Evolutionary conservation across 202 grass and related monocot species (phyloP).

Genomic region (Cymbopogon flexuosus): DNA sequence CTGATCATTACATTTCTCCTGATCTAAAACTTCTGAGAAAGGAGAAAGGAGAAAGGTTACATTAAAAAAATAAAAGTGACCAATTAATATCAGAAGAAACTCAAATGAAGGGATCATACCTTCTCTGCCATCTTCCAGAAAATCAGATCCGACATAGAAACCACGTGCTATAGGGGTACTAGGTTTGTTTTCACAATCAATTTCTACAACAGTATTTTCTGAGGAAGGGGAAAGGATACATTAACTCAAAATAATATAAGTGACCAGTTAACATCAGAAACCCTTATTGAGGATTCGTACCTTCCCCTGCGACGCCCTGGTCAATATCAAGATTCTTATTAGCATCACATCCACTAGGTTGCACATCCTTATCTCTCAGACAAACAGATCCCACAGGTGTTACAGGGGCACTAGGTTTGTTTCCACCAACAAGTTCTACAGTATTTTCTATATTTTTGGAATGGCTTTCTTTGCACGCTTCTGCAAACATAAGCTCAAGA

Average conservation of each 20-base stretch:
- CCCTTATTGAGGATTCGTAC: no score
- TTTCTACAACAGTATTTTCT: background rate
- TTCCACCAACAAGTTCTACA: background rate
- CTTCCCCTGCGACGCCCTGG: no score
- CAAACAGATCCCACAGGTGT: no score
- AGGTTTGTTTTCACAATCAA: background rate
- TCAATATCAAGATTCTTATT: no score
- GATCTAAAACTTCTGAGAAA: background rate
- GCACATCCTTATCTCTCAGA: no score
- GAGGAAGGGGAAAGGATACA: no score
- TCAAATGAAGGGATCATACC: background rate
- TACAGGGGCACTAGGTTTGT: background rate
- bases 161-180: background rate
- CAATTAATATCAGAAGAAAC: background rate
- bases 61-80: background rate
- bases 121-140: background rate
- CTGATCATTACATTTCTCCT: background rate
- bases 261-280: no score
- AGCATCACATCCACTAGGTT: no score
- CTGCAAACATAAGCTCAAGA: slow-evolving; percentile 17
- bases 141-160: background rate
- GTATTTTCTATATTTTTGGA: background rate
- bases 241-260: no score
- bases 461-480: background rate
- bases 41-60: background rate